Conservation (phyloP, 306 rosid species). For the Begonia peltatifolia region DNA sequence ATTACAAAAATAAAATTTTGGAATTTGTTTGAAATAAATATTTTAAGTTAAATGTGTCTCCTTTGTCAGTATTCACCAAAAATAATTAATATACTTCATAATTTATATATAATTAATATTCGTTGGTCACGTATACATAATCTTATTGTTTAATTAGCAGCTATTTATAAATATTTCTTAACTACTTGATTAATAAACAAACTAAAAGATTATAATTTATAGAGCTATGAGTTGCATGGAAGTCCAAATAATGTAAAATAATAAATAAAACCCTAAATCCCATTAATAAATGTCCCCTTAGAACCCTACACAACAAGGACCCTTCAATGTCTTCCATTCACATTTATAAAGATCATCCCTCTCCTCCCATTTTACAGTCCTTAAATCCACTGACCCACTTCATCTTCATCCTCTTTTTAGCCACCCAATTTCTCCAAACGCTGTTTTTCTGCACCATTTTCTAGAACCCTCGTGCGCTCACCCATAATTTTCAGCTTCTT, state of each 20-base stretch:
- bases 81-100: no score
- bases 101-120: no score
- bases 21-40: no score
- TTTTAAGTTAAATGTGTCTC: no score
- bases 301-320: slow-evolving; percentile 45
- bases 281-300: slow-evolving; percentile 52
- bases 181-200: no score
- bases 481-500: slow-evolving; percentile 2
- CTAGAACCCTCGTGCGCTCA: slow-evolving; percentile 70
- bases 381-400: slow-evolving; percentile 32
- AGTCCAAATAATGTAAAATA: neutral
- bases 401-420: slow-evolving; percentile 1
- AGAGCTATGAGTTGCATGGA: no score
- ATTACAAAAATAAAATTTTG: no score
- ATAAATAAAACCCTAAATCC: neutral
- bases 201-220: no score
- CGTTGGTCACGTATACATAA: no score
- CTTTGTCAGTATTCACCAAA: no score
- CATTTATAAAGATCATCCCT: slow-evolving; percentile 21
- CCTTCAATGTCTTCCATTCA: slow-evolving; percentile 48
- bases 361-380: slow-evolving; percentile 17
- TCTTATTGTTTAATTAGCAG: no score
- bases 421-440: slow-evolving; percentile 5
- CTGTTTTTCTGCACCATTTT: slow-evolving; percentile 41
- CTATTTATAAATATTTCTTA: no score